These are phyloP conservation scores for Torulaspora microellipsoides DNA, from an alignment of 805 yeast genomes.

Conservation along the genomic window DNA sequence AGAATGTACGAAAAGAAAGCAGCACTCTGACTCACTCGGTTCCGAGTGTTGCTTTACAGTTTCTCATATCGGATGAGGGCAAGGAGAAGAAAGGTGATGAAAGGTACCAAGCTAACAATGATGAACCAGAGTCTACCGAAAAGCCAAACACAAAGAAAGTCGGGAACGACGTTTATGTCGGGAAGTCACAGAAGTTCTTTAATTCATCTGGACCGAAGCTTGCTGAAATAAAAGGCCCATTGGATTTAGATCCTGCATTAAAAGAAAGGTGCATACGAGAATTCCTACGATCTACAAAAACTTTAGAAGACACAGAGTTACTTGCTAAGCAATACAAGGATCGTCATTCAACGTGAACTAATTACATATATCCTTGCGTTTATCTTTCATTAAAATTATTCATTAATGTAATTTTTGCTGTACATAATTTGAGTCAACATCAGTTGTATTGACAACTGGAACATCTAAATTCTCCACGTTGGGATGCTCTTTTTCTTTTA, in stretches of 20 bases:
- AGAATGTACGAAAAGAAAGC: neutral
- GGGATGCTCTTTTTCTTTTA: neutral
- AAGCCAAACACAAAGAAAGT: neutral
- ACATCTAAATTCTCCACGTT: neutral
- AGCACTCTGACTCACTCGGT: neutral
- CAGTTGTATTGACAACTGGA: neutral
- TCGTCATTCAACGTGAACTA: neutral
- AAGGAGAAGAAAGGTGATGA: neutral
- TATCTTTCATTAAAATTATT: no score
- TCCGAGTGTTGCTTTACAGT: slow-evolving; percentile 7
- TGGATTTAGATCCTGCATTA: slow-evolving; percentile 2
- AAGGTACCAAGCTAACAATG: neutral
- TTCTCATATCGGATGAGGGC: slow-evolving; percentile 2
- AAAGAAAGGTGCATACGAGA: slow-evolving; percentile 4
- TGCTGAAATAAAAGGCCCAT: neutral
- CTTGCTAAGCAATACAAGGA: slow-evolving; percentile 3
- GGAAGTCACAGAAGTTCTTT: neutral
- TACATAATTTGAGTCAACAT: no score
- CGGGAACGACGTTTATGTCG: slow-evolving; percentile 6
- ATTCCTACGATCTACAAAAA: slow-evolving; percentile 7
- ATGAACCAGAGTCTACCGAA: neutral
- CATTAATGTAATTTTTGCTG: no score
- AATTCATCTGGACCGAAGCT: neutral
- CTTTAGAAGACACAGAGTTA: slow-evolving; percentile 3
- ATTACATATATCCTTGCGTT: no score